These are phyloP conservation scores for Lepidium sativum DNA, from an alignment of 345 rosid genomes.

Conservation along the genomic window DNA sequence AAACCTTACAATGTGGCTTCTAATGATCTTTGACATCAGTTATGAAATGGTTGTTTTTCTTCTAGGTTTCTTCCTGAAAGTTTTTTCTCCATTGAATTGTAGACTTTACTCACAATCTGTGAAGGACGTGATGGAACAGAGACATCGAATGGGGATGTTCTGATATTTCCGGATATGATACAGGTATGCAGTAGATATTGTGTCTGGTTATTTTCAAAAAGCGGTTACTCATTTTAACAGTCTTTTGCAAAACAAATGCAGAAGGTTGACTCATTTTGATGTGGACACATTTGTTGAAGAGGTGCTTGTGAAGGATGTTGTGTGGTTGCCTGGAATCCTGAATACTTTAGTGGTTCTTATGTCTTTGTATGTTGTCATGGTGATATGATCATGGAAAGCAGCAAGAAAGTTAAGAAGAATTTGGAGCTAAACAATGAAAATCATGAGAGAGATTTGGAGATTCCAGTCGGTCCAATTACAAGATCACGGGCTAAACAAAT, in stretches of 20 bases:
- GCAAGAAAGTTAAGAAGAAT: no score
- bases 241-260: slow-evolving; percentile 30
- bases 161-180: slow-evolving; percentile 98
- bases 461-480: no score
- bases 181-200: slow-evolving; percentile 37
- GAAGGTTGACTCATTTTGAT: slow-evolving; percentile 98
- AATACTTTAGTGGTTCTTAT: slow-evolving; percentile 61
- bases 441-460: no score
- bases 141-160: slow-evolving; percentile 93
- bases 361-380: slow-evolving; percentile 92
- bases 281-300: slow-evolving; percentile 98
- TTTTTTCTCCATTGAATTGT: slow-evolving; percentile 3
- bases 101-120: slow-evolving; percentile 86
- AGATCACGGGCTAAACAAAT: no score
- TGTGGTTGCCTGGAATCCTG: slow-evolving; percentile 92
- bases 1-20: slow-evolving; percentile 3
- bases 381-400: no score
- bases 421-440: no score
- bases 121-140: slow-evolving; percentile 97
- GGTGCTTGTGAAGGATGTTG: slow-evolving; percentile 87
- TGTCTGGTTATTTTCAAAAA: neutral
- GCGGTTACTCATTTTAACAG: neutral
- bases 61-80: neutral
- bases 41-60: neutral
- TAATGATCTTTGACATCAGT: neutral